Evolutionary conservation across 2,329 filamentous ascomycete genomes (phyloP), one percentile per base, ranked within the genome.

Genomic region (Graphilbum fragrans): DNA sequence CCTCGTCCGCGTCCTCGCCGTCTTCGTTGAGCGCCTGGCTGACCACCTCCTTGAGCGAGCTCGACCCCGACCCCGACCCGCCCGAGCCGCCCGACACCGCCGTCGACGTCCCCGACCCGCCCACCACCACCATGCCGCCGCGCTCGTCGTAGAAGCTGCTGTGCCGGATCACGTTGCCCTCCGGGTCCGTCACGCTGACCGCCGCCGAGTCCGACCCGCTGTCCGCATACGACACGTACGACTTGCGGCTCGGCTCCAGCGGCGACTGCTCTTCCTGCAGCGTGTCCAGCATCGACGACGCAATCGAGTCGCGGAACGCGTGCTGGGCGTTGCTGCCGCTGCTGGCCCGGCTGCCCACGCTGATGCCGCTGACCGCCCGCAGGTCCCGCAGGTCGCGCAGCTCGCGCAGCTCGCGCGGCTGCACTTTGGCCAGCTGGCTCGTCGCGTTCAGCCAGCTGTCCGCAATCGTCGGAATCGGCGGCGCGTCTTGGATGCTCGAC

Each of bases 401-500:
- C 7, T 18, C 9, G 19, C 62, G 61, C 5, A 59, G 52, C 29
- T 70, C 66, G 19, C 67, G 59, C 22, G 65, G 57, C 38, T 60
- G 62, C 6, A 68, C 55, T 52, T 73, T 73, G 39, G 67, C 65
- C 38, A 69, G 52, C 50, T 74, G 73, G 35, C 69, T 68, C 34
- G 67, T 69, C 34, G 74, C 70, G 43, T 73, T 82, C 32, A 95
- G 70, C 90, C 90, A 98, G 38, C 79, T 83, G 61, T 96, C 90
- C 37, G 88, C 88, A 53, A 98, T 96, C 35, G 85, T 94, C 2
- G 92, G 92, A 47, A 98, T 86, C 1, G 92, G 90, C 11, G 92
- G 92, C 4, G 88, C 90, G 64, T 96, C 90, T 55, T 83, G 85
- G 42, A 95, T 68, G 57, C 85, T 95, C 4, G 90, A 95, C 25